Evolutionary conservation across 169 alveolate species (phyloP), one percentile per base, ranked within the genome.

Genomic region (Cryptosporidium viatorum): DNA sequence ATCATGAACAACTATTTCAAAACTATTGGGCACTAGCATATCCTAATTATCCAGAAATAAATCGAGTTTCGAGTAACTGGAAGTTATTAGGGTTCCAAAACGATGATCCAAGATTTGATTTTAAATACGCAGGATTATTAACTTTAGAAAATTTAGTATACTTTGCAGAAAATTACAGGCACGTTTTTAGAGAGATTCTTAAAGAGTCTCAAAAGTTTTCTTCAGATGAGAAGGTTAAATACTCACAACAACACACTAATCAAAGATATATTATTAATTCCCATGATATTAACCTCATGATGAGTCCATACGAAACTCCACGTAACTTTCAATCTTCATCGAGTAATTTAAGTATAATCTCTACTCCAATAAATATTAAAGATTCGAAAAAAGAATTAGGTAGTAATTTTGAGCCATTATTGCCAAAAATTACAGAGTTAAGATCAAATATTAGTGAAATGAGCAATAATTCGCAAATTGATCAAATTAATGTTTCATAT

Each of bases 21-120:
- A 69, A 80, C 43, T 80, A 80, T 62, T 80, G 89, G 89, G 55
- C 89, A 26, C 68, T 80, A 23, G 59, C 89, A 35, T 80, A 80
- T 45, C 89, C 89, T 26, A 67, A 80, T 16, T 43, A 60, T 80
- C 89, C 89, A 1, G 89, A 39, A 43, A 80, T 80, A 18, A 80
- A 80, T 41, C 39, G 67, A 23, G 23, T 80, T 62, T 80, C 89
- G 8, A 80, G 75, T 26, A 62, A 62, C 16, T 80, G 89, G 89
- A 80, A n/a, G 50, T n/a, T 80, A 9, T 35, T 80, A 10, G 89
- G 89, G 3, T 80, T 80, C 62, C 73, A 65, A 41, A 65, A 41
- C 14, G 67, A 67, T 16, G 75, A 80, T 29, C 89, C 89, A 80
- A 59, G 75, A 45, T 45, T 45, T 21, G 89, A 80, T 31, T 80